These are phyloP conservation scores for Fraxinus velutina DNA, from an alignment of 305 asterid species.

Conservation along the genomic window DNA sequence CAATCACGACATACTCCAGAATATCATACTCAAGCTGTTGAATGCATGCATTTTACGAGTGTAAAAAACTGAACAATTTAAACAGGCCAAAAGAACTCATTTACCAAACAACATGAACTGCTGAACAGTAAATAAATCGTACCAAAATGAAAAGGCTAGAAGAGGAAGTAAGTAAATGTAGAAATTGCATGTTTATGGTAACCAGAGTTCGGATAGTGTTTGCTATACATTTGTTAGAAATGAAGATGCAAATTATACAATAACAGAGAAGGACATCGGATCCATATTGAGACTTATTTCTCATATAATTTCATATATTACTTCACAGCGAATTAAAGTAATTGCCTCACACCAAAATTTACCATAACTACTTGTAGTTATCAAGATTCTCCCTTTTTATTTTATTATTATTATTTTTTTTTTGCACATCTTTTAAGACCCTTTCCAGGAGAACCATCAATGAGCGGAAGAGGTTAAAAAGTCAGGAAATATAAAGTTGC, in stretches of 20 bases:
- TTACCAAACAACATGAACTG: not conserved
- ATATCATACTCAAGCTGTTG: conserved; percentile 95
- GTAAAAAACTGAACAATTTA: conserved; percentile 2
- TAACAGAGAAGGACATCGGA: not conserved
- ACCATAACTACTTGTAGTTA: not conserved
- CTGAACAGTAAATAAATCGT: not conserved
- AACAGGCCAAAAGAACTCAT: conserved; percentile 1
- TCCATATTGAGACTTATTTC: not conserved
- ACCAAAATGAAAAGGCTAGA: not conserved
- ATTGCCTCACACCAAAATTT: not conserved
- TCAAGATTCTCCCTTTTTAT: not conserved
- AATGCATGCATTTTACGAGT: conserved; percentile 22
- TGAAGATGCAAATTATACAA: conserved; percentile 16
- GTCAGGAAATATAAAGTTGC: not conserved
- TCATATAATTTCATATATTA: not conserved
- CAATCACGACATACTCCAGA: conserved; percentile 94
- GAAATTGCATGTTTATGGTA: conserved; percentile 2
- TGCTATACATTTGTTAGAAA: not conserved
- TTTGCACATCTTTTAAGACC: not conserved
- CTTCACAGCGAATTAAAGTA: not conserved
- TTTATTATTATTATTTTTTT: not conserved
- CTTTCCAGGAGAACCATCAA: not conserved
- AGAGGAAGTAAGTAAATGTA: not conserved
- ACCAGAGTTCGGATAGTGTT: not conserved
- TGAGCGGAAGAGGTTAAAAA: not conserved